A percentile compares a stretch with the other conserved stretches of the same genome.
Conservation (phyloP, 1,284 basidiomycete species). For the Trametes versicolor region DNA sequence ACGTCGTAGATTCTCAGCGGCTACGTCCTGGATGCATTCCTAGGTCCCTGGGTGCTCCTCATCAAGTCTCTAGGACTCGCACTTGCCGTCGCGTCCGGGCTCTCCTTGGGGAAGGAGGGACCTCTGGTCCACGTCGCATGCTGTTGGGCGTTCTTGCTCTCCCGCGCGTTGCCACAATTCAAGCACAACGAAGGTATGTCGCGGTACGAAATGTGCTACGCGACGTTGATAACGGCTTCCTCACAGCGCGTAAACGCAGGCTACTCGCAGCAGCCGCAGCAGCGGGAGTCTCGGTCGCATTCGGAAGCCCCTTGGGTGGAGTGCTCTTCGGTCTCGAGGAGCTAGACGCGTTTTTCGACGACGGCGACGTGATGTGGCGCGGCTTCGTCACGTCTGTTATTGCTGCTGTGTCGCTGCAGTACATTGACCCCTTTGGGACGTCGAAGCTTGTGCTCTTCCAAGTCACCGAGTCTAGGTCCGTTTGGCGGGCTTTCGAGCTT, state of each 20-base stretch:
- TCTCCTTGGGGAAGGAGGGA: conserved; percentile 83
- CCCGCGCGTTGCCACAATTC: conserved; percentile 64
- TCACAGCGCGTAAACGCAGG: conserved; percentile 71
- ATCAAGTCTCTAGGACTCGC: conserved; percentile 84
- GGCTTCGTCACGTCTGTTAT: conserved; percentile 80
- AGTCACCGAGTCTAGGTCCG: conserved; percentile 67
- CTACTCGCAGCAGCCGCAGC: conserved; percentile 75
- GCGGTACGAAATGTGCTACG: background rate
- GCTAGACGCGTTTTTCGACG: conserved; percentile 70
- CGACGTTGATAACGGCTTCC: background rate
- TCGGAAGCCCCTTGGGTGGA: conserved; percentile 80
- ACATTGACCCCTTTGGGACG: conserved; percentile 78
- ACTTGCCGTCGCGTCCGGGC: conserved; percentile 80
- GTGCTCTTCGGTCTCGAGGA: conserved; percentile 81
- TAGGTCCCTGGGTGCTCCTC: conserved; percentile 77
- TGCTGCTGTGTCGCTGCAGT: conserved; percentile 76
- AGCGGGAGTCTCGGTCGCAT: conserved; percentile 79
- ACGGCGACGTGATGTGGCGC: conserved; percentile 79
- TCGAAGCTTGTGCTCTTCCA: conserved; percentile 78
- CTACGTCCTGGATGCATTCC: conserved; percentile 76
- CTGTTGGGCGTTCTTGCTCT: conserved; percentile 70
- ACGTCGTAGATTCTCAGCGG: conserved; percentile 70
- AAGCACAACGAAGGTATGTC: conserved; percentile 66
- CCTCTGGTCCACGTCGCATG: conserved; percentile 78
- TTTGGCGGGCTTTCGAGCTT: conserved; percentile 78